A percentile compares a stretch with the other conserved stretches of the same genome.
Evolutionary conservation across 2,329 filamentous ascomycete species (phyloP).

Genomic region (Aphanocladium album): DNA sequence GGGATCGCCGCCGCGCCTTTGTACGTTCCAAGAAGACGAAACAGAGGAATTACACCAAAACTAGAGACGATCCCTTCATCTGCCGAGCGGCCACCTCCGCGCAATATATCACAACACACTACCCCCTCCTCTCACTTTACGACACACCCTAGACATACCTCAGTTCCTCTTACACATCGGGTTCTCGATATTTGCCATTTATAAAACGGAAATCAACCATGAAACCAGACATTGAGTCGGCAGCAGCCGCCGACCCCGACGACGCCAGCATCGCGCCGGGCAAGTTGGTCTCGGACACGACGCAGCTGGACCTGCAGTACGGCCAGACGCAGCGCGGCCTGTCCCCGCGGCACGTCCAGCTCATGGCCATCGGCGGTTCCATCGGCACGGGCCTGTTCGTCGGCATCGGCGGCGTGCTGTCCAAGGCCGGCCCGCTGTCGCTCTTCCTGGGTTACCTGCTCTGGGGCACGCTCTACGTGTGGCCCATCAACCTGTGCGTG

Average conservation of each 20-base stretch:
- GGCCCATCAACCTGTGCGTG: conserved; percentile 41
- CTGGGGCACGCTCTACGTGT: conserved; percentile 41
- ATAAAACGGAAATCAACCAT: neutral
- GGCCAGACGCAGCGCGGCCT: conserved; percentile 31
- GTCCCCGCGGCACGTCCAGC: conserved; percentile 40
- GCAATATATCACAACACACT: neutral
- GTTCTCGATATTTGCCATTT: neutral
- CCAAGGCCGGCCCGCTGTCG: conserved; percentile 38
- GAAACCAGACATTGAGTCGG: conserved; percentile 3
- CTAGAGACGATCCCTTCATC: neutral
- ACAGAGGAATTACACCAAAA: neutral
- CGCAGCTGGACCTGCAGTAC: conserved; percentile 19
- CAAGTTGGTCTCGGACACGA: neutral
- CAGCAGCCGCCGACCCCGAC: neutral
- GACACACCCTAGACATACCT: neutral
- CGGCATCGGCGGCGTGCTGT: conserved; percentile 39
- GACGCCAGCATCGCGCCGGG: neutral
- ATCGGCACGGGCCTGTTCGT: conserved; percentile 43
- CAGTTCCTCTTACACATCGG: neutral
- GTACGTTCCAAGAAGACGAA: no score
- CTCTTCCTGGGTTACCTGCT: conserved; percentile 40
- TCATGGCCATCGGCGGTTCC: conserved; percentile 45
- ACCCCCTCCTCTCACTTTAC: neutral
- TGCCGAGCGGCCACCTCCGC: neutral
- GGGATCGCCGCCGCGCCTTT: neutral